A percentile compares a stretch with the other conserved stretches of the same genome.
Evolutionary conservation across 805 yeast genomes (phyloP).

Genomic region (Lipomyces sp.): DNA sequence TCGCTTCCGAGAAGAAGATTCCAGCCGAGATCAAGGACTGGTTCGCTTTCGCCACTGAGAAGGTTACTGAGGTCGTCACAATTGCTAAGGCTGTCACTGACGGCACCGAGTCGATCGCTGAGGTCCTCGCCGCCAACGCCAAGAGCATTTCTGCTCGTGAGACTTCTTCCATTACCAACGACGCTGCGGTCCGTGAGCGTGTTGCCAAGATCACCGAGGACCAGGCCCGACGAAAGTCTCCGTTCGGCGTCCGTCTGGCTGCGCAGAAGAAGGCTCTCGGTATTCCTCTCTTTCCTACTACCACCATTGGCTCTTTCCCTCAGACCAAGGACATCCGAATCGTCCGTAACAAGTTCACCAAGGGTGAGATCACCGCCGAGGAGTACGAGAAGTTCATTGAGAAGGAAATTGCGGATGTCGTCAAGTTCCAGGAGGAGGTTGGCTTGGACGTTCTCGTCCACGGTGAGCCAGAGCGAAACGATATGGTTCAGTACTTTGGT

Average conservation of each 20-base stretch:
- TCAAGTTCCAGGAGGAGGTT: constrained; percentile 98
- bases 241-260: constrained; percentile 84
- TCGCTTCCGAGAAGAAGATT: constrained; percentile 88
- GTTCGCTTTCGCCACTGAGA: constrained; percentile 99
- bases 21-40: constrained; percentile 89
- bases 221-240: constrained; percentile 77
- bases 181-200: constrained; percentile 87
- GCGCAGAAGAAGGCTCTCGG: constrained; percentile 87
- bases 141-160: constrained; percentile 82
- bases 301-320: constrained; percentile 99
- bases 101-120: constrained; percentile 67
- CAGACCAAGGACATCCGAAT: constrained; percentile 99
- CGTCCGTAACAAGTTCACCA: constrained; percentile 96
- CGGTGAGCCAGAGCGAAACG: constrained; percentile 99
- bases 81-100: constrained; percentile 87
- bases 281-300: constrained; percentile 99
- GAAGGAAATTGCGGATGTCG: constrained; percentile 92
- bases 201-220: constrained; percentile 71
- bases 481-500: constrained; percentile 99
- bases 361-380: constrained; percentile 94
- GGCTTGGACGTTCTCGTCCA: constrained; percentile 98
- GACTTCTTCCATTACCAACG: constrained; percentile 86
- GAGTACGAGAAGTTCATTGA: constrained; percentile 96
- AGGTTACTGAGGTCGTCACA: constrained; percentile 86
- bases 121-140: constrained; percentile 82